phyloP scores from a whole-genome alignment of 305 asterid genomes.

The Rubia peregrina region DNA sequence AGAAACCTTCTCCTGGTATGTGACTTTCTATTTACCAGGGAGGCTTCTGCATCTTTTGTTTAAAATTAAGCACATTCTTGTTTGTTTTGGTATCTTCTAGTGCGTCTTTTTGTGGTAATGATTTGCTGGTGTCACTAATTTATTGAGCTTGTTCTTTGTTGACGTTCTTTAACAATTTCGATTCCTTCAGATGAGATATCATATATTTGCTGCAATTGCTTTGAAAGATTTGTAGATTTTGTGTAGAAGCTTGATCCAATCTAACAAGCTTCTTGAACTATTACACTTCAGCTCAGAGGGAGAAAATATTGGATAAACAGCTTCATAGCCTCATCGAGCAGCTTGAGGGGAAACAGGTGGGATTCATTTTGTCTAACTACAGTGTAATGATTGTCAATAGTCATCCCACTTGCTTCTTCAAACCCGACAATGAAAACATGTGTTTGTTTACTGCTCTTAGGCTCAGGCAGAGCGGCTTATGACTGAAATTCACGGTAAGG shows the following conservation, averaged over 20 bases:
- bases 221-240: not conserved
- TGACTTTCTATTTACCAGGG: not conserved
- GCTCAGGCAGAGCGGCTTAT: constrained; percentile 79
- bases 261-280: not conserved
- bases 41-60: not conserved
- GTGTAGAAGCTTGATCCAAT: not conserved
- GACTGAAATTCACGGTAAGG: constrained; percentile 55
- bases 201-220: not conserved
- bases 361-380: not conserved
- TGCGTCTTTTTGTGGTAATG: not conserved
- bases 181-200: not conserved
- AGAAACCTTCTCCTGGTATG: constrained; percentile 85
- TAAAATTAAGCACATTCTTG: not conserved
- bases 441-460: constrained; percentile 29
- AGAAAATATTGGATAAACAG: constrained; percentile 82
- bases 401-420: not conserved
- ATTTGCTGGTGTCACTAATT: not conserved
- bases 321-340: constrained; percentile 92
- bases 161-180: not conserved
- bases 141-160: not conserved
- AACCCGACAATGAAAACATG: not conserved
- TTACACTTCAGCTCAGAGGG: constrained; percentile 68
- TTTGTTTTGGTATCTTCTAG: not conserved
- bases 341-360: constrained; percentile 80
- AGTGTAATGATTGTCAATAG: constrained; percentile 5